Percentiles rank a stretch among this genome's conserved stretches.
These are phyloP conservation scores for Magnolia officinalis DNA, from an alignment of 164 flowering plant species.

Conservation along the genomic window DNA sequence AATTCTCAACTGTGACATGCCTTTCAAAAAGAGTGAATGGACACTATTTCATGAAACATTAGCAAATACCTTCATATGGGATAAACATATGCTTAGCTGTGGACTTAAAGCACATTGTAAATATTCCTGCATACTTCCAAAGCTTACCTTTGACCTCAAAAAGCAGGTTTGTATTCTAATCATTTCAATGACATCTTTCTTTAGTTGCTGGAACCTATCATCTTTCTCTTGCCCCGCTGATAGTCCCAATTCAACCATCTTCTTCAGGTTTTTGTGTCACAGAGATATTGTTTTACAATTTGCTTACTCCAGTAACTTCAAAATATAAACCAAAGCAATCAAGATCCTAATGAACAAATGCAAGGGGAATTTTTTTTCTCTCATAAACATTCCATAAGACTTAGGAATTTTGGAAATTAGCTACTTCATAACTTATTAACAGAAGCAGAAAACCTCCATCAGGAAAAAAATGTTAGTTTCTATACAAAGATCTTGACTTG, in stretches of 20 bases:
- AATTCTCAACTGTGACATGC: neutral
- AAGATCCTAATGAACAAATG: neutral
- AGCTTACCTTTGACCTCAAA: slow-evolving; percentile 55
- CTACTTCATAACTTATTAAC: no score
- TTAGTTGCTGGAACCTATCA: slow-evolving; percentile 64
- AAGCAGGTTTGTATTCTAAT: slow-evolving; percentile 40
- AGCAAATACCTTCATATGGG: neutral
- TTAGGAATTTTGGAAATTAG: neutral
- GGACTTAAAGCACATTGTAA: neutral
- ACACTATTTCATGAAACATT: neutral
- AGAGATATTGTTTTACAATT: slow-evolving; percentile 4
- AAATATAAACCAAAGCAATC: neutral
- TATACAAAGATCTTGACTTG: no score
- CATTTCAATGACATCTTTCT: slow-evolving; percentile 83
- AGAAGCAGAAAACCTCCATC: neutral
- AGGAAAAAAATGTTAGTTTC: no score
- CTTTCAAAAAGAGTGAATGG: neutral
- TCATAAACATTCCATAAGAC: neutral
- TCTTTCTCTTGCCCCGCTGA: slow-evolving; percentile 84
- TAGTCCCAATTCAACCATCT: slow-evolving; percentile 60
- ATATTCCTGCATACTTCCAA: neutral
- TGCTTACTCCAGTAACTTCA: neutral
- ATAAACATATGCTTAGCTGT: neutral
- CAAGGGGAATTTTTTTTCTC: neutral
- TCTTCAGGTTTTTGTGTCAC: slow-evolving; percentile 75